Conservation (phyloP, 768 basidiomycete genomes). For the Podaxis sp. region DNA sequence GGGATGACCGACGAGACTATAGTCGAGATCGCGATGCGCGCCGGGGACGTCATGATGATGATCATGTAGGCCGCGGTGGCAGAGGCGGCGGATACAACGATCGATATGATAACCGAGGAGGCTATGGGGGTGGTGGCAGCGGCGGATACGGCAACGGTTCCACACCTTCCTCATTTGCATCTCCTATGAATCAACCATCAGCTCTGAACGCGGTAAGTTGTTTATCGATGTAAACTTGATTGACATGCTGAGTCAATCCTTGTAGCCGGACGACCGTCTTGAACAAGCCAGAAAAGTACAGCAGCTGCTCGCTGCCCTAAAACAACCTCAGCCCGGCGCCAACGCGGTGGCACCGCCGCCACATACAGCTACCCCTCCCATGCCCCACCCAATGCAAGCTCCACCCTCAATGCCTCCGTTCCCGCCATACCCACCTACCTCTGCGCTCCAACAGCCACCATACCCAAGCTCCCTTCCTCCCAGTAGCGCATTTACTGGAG, state of each 20-base stretch:
- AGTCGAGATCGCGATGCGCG: conserved; percentile 46
- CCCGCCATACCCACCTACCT: conserved; percentile 35
- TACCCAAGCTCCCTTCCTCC: conserved; percentile 34
- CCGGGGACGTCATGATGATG: conserved; percentile 41
- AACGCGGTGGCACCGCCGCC: conserved; percentile 35
- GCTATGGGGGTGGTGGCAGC: conserved; percentile 32
- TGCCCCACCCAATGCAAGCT: conserved; percentile 39
- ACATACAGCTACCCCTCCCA: conserved; percentile 33
- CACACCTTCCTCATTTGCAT: conserved; percentile 25
- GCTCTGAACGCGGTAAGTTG: conserved; percentile 24
- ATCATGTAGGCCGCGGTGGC: conserved; percentile 27
- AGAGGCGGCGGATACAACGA: conserved; percentile 43
- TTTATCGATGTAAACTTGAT: neutral
- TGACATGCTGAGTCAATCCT: neutral
- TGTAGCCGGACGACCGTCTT: conserved; percentile 73
- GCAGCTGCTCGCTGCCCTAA: conserved; percentile 79
- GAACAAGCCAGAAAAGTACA: conserved; percentile 89
- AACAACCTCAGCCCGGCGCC: conserved; percentile 56
- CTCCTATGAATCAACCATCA: conserved; percentile 29
- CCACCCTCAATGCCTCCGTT: conserved; percentile 43
- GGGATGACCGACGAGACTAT: conserved; percentile 46
- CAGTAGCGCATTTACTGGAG: conserved; percentile 23
- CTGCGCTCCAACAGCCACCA: conserved; percentile 24
- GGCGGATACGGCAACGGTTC: conserved; percentile 27
- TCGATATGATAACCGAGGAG: conserved; percentile 43